These are phyloP conservation scores for Ascochyta rabiei DNA, from an alignment of 2,329 filamentous ascomycete genomes.

Conservation along the genomic window DNA sequence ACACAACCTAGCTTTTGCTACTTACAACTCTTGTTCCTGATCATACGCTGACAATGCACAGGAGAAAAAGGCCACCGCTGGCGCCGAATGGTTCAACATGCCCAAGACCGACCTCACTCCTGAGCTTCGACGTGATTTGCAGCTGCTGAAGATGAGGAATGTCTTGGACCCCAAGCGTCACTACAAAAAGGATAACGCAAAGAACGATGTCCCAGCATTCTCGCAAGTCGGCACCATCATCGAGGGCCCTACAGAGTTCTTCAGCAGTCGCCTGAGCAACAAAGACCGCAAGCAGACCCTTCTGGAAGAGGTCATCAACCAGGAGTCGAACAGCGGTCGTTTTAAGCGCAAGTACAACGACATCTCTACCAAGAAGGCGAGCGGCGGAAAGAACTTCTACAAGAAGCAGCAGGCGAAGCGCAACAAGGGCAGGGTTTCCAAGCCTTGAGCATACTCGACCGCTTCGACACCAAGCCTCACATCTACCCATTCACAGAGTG, in stretches of 20 bases:
- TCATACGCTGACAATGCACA: constrained; percentile 40
- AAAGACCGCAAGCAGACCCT: constrained; percentile 88
- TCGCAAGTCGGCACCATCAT: constrained; percentile 89
- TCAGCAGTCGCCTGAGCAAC: constrained; percentile 78
- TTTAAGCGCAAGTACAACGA: constrained; percentile 89
- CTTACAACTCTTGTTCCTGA: constrained; percentile 8
- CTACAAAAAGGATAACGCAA: constrained; percentile 84
- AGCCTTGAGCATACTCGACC: constrained; percentile 34
- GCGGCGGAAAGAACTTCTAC: constrained; percentile 89
- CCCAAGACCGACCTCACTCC: constrained; percentile 83
- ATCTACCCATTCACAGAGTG: neutral
- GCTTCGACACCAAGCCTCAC: neutral
- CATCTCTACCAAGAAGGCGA: constrained; percentile 80
- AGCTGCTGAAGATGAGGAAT: constrained; percentile 86
- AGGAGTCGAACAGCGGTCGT: constrained; percentile 68
- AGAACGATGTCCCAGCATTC: constrained; percentile 75
- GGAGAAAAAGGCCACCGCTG: constrained; percentile 71
- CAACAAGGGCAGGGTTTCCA: constrained; percentile 49
- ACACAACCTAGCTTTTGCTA: constrained; percentile 14
- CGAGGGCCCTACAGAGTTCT: constrained; percentile 87
- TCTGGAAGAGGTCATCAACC: constrained; percentile 79
- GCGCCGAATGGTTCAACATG: constrained; percentile 84
- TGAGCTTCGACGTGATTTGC: constrained; percentile 85
- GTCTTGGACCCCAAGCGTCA: constrained; percentile 87
- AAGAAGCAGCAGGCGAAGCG: constrained; percentile 72